A percentile compares a stretch with the other conserved stretches of the same genome.
These are phyloP conservation scores for Thermomyces lanuginosus DNA, from an alignment of 2,329 filamentous ascomycete genomes.

Conservation along the genomic window DNA sequence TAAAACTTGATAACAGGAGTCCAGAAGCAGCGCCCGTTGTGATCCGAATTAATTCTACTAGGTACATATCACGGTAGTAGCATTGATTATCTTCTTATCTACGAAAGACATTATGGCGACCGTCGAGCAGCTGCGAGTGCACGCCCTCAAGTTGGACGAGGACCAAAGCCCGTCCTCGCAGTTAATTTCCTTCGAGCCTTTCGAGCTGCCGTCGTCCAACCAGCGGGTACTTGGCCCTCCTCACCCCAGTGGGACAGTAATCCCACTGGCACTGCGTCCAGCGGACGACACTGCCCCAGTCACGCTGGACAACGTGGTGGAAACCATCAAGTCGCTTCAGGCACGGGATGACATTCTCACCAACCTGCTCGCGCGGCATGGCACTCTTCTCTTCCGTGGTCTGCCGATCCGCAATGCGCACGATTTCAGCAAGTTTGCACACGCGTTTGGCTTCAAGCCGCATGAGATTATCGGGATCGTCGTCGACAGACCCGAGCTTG, in stretches of 20 bases:
- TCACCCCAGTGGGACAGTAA: slow-evolving; percentile 23
- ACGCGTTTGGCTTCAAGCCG: slow-evolving; percentile 32
- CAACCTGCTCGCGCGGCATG: slow-evolving; percentile 29
- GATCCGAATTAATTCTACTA: too few relatives aligned
- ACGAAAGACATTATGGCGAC: slow-evolving; percentile 1
- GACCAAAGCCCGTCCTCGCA: slow-evolving; percentile 7
- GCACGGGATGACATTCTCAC: slow-evolving; percentile 20
- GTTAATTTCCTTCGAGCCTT: slow-evolving; percentile 19
- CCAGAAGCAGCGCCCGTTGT: too few relatives aligned
- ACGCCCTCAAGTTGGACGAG: background rate
- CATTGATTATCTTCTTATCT: too few relatives aligned
- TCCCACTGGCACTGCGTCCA: slow-evolving; percentile 25
- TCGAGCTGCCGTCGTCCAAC: slow-evolving; percentile 26
- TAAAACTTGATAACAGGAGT: too few relatives aligned
- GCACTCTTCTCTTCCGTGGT: slow-evolving; percentile 32
- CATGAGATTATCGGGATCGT: slow-evolving; percentile 39
- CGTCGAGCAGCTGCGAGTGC: background rate
- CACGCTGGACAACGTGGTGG: slow-evolving; percentile 19
- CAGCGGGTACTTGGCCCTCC: slow-evolving; percentile 26
- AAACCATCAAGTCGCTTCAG: slow-evolving; percentile 18
- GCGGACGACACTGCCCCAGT: slow-evolving; percentile 8
- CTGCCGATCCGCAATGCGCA: slow-evolving; percentile 30
- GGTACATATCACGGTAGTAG: too few relatives aligned
- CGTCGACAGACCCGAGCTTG: slow-evolving; percentile 29
- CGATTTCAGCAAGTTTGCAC: slow-evolving; percentile 35